Evolutionary conservation across 2,329 filamentous ascomycete genomes (phyloP).

Genomic region (Zasmidium citrigriseum): DNA sequence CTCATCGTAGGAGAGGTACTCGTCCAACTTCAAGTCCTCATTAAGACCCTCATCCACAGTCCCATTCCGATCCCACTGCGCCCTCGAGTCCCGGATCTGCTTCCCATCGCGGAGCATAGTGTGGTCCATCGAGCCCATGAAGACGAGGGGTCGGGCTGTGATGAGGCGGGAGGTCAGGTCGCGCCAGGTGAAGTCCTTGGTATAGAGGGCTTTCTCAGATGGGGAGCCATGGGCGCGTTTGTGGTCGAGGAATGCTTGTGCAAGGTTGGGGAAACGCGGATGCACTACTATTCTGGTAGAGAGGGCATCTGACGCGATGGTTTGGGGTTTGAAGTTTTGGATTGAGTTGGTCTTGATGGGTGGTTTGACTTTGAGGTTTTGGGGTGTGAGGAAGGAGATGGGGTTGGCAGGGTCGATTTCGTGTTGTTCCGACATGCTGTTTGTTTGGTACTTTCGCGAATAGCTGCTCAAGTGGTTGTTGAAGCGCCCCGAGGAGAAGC

Average conservation of each 20-base stretch:
- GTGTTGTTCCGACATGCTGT: background rate
- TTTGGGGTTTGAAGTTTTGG: slow-evolving; percentile 21
- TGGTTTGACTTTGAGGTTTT: slow-evolving; percentile 15
- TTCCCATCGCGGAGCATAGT: slow-evolving; percentile 32
- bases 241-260: slow-evolving; percentile 29
- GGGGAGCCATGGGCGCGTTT: slow-evolving; percentile 30
- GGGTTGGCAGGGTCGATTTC: background rate
- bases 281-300: slow-evolving; percentile 34
- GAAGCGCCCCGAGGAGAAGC: background rate
- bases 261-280: slow-evolving; percentile 27
- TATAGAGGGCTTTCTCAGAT: slow-evolving; percentile 32
- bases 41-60: slow-evolving; percentile 24
- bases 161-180: slow-evolving; percentile 30
- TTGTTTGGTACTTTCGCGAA: background rate
- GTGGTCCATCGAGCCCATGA: slow-evolving; percentile 28
- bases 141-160: slow-evolving; percentile 31
- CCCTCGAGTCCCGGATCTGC: background rate
- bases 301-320: slow-evolving; percentile 24
- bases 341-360: slow-evolving; percentile 28
- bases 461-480: background rate
- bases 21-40: slow-evolving; percentile 19
- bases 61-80: slow-evolving; percentile 34
- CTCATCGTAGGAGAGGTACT: slow-evolving; percentile 38
- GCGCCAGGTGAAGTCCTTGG: slow-evolving; percentile 19
- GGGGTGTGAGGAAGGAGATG: background rate